phyloP scores from a whole-genome alignment of 148 eudicot genomes.

The Amaranthus cruentus region DNA sequence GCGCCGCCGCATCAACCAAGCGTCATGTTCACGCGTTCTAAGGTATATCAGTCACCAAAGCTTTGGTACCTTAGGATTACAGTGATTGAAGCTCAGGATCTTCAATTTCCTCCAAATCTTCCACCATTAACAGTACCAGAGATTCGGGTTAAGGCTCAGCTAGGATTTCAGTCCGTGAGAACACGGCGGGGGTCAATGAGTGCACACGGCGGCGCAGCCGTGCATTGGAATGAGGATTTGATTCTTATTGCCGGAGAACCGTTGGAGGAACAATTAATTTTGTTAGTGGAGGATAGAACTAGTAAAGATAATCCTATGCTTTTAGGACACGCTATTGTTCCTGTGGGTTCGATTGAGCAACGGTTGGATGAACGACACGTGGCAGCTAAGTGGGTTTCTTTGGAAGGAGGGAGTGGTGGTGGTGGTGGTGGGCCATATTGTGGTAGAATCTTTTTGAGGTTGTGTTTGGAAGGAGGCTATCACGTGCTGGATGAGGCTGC shows the following conservation, averaged over 20 bases:
- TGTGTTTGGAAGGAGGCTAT: slow-evolving; percentile 94
- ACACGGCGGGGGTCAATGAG: slow-evolving; percentile 78
- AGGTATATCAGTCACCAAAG: slow-evolving; percentile 93
- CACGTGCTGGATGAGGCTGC: slow-evolving; percentile 98
- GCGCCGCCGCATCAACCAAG: slow-evolving; percentile 43
- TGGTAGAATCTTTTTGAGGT: slow-evolving; percentile 63
- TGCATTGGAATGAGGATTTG: slow-evolving; percentile 77
- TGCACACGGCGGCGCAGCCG: slow-evolving; percentile 44
- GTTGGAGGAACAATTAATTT: slow-evolving; percentile 62
- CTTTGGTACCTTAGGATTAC: slow-evolving; percentile 77
- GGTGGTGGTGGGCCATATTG: slow-evolving; percentile 42
- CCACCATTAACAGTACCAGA: slow-evolving; percentile 90
- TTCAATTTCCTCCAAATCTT: slow-evolving; percentile 66
- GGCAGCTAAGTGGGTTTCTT: slow-evolving; percentile 56
- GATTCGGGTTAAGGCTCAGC: slow-evolving; percentile 66
- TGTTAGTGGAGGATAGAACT: slow-evolving; percentile 78
- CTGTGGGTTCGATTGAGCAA: slow-evolving; percentile 71
- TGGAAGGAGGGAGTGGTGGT: slow-evolving; percentile 40
- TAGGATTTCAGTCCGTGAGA: slow-evolving; percentile 74
- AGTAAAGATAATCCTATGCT: slow-evolving; percentile 54
- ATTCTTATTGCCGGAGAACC: slow-evolving; percentile 87
- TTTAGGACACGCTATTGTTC: slow-evolving; percentile 70
- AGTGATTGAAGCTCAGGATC: slow-evolving; percentile 81
- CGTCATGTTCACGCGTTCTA: slow-evolving; percentile 67
- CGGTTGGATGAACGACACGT: slow-evolving; percentile 84